phyloP scores from a whole-genome alignment of 768 basidiomycete species.

The Naganishia vishniacii region DNA sequence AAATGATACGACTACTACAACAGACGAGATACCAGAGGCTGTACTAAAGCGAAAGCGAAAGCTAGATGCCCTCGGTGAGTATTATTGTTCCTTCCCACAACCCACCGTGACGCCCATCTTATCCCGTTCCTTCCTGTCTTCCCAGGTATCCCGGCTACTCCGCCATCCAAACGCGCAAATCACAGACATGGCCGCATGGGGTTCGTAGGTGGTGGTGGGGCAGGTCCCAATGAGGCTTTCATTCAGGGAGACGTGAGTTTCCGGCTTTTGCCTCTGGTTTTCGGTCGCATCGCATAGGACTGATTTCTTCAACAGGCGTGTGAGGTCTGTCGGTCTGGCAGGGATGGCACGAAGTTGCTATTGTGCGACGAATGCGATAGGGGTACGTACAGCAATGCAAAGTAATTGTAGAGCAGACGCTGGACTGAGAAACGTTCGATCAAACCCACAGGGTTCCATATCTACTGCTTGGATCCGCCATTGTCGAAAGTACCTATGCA shows the following conservation, averaged over 20 bases:
- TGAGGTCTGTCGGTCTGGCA: constrained; percentile 85
- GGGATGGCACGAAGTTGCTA: constrained; percentile 84
- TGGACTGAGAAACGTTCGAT: constrained; percentile 19
- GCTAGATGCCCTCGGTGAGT: neutral
- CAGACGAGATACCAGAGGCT: neutral
- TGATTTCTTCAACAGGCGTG: constrained; percentile 54
- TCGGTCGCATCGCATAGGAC: neutral
- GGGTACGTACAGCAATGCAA: constrained; percentile 52
- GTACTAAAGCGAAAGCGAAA: constrained; percentile 1
- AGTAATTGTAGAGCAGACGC: constrained; percentile 8
- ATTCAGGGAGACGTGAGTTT: constrained; percentile 40
- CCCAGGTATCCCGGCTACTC: constrained; percentile 13
- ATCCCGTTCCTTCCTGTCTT: neutral
- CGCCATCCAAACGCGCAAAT: constrained; percentile 15
- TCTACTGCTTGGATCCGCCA: constrained; percentile 92
- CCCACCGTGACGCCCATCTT: no score
- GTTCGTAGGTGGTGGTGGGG: constrained; percentile 10
- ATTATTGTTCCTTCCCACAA: no score
- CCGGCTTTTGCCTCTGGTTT: no score
- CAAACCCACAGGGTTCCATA: constrained; percentile 74
- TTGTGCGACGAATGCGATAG: constrained; percentile 82
- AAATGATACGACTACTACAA: neutral
- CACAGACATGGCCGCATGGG: constrained; percentile 4
- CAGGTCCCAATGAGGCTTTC: constrained; percentile 3
- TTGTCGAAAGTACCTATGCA: constrained; percentile 69